Conservation (phyloP, 495 filamentous ascomycete species). For the Penicillium cosmopolitanum region DNA sequence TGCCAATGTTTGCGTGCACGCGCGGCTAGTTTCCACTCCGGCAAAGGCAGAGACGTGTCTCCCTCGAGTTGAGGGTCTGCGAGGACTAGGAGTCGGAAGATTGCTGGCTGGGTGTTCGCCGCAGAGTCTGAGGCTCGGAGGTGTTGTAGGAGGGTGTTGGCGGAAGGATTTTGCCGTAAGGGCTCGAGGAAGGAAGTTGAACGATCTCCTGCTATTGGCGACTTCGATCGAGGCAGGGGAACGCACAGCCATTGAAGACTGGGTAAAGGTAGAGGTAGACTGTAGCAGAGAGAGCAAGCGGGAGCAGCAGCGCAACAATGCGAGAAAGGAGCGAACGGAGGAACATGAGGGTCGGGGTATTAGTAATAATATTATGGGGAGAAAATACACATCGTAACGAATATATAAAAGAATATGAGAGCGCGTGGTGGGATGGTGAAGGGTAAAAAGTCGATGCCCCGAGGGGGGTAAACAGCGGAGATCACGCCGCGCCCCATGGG, state of each 20-base stretch:
- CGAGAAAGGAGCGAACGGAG: constrained; percentile 62
- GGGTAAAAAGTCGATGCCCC: not conserved
- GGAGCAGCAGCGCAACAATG: constrained; percentile 66
- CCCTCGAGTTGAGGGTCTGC: constrained; percentile 96
- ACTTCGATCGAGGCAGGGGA: constrained; percentile 56
- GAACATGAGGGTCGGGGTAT: constrained; percentile 44
- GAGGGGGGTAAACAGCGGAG: too few relatives aligned
- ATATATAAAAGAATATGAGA: constrained; percentile 8
- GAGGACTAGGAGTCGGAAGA: constrained; percentile 89
- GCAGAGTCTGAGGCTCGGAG: constrained; percentile 29
- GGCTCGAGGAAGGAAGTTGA: constrained; percentile 13
- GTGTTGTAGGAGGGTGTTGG: constrained; percentile 55
- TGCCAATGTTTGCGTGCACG: constrained; percentile 58
- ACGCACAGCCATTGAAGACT: constrained; percentile 77
- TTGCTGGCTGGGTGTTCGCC: constrained; percentile 36
- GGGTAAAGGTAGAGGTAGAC: constrained; percentile 90
- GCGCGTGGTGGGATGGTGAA: not conserved
- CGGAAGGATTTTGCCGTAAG: constrained; percentile 35
- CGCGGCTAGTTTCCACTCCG: constrained; percentile 62
- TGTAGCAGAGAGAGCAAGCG: constrained; percentile 69
- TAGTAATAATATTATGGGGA: constrained; percentile 13
- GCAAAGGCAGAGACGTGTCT: constrained; percentile 75
- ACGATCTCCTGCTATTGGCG: not conserved
- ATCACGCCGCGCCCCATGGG: too few relatives aligned
- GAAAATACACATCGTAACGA: constrained; percentile 30